Percentiles rank a stretch among this genome's conserved stretches.
Evolutionary conservation across 2,329 filamentous ascomycete genomes (phyloP).

Genomic region (Monilinia aucupariae): DNA sequence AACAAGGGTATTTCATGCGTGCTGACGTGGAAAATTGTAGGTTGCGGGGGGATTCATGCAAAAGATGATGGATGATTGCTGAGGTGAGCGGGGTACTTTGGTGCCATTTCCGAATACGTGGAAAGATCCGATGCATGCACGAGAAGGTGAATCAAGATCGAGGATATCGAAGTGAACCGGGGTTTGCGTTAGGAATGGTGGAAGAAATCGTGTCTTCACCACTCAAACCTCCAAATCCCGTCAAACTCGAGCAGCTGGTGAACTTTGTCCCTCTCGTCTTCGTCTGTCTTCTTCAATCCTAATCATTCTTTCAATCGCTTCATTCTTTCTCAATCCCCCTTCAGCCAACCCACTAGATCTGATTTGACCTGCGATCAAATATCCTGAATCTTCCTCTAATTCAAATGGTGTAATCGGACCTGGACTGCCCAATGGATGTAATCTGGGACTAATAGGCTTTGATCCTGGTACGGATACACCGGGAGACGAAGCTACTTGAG

Average conservation of each 20-base stretch:
- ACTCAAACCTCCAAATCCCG: background rate
- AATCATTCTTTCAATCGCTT: conserved; percentile 14
- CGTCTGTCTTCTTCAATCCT: conserved; percentile 13
- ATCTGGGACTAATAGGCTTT: conserved; percentile 46
- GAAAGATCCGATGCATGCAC: background rate
- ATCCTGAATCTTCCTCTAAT: conserved; percentile 39
- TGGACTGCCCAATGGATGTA: conserved; percentile 51
- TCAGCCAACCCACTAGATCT: conserved; percentile 7
- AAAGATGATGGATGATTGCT: background rate
- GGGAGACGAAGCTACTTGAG: conserved; percentile 28
- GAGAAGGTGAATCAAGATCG: no score
- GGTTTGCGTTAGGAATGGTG: background rate
- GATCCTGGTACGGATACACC: conserved; percentile 26
- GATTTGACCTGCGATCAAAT: conserved; percentile 26
- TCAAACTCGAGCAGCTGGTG: conserved; percentile 11
- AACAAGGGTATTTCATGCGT: background rate
- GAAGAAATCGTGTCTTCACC: background rate
- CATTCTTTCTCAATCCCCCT: conserved; percentile 13
- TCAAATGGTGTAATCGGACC: conserved; percentile 59
- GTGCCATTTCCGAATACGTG: background rate
- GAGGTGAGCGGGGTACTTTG: background rate
- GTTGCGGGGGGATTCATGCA: conserved; percentile 6
- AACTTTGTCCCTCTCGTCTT: conserved; percentile 15
- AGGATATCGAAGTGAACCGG: background rate
- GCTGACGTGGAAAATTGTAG: background rate